Evolutionary conservation across 129 eudicot genomes (phyloP).

Genomic region (Lonicera japonica): DNA sequence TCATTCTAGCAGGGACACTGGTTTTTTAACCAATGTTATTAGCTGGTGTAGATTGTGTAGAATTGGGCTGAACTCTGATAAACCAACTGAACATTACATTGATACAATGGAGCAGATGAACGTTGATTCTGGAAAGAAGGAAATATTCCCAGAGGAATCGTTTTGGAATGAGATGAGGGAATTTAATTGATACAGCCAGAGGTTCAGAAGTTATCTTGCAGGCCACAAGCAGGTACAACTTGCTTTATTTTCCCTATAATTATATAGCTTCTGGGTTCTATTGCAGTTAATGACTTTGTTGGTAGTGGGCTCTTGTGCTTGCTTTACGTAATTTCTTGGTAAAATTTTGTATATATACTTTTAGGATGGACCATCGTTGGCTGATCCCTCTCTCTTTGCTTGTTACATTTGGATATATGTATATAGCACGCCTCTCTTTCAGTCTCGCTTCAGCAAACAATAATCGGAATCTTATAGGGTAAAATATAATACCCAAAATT

Average conservation of each 20-base stretch:
- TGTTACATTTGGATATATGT: too few relatives aligned
- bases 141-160: slow-evolving; percentile 40
- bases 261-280: too few relatives aligned
- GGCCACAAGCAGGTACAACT: slow-evolving; percentile 66
- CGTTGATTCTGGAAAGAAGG: slow-evolving; percentile 20
- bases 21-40: slow-evolving; percentile 26
- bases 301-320: too few relatives aligned
- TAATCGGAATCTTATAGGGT: too few relatives aligned
- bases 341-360: too few relatives aligned
- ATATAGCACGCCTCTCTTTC: too few relatives aligned
- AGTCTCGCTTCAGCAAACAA: too few relatives aligned
- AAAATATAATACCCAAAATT: too few relatives aligned
- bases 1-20: slow-evolving; percentile 16
- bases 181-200: slow-evolving; percentile 40
- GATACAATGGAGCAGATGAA: slow-evolving; percentile 9
- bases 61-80: slow-evolving; percentile 22
- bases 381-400: too few relatives aligned
- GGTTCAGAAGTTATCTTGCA: slow-evolving; percentile 36
- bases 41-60: slow-evolving; percentile 49
- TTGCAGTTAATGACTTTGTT: too few relatives aligned
- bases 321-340: too few relatives aligned
- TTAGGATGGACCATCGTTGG: too few relatives aligned
- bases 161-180: slow-evolving; percentile 65
- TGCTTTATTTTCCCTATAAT: neutral
- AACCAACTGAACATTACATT: slow-evolving; percentile 11